Base-by-base conservation (phyloP, 2,329 filamentous ascomycete genomes). In the Penicillium expansum region DNA sequence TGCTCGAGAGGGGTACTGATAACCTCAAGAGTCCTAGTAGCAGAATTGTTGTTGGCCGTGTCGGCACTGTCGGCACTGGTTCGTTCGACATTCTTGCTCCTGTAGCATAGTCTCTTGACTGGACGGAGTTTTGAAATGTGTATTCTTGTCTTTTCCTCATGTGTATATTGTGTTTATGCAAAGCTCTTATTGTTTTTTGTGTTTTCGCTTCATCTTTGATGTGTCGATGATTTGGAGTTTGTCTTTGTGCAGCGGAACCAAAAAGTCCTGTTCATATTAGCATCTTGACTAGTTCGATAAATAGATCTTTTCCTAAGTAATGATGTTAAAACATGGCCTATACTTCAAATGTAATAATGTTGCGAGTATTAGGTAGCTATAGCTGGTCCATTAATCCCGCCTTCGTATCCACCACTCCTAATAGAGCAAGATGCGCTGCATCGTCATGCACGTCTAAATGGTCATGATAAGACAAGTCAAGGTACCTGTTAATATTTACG, bases 1-100 rank as follows among this genome's bases (percentile, higher is more conserved):
- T 97, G 27, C 79, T 95, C 56, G 91, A 96, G 69, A 87, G 90
- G 48, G 94, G 97, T 74, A 91, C 86, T 82, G 94, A 99, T 74
- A 89, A 94, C 68, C 79, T 99, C 59, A 86, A 83, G 58, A 92
- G 89, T 58, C 94, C 95, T 0, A 94, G 89, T 74, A 88, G 90
- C 61, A 84, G 93, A 57, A 90, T 99, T 68, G 92, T 97, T 48
- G 87, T 94, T 71, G 94, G 95, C 16, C 85, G 86, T 69, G 80
- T 94, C 58, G 89, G 91, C 48, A 89, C 84, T 64, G 86, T 95
- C 58, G 94, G 94, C 48, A 99, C 94, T 1, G 94, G 94, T 38
- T 85, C 88, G 20, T 97, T 97, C 75, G 92, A 97, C 77, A 87
- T 99, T 42, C 80, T 97, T 69, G 78, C 80, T 69, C 77, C 77